These are phyloP conservation scores for Acacia melanoxylon DNA, from an alignment of 306 rosid genomes.

Conservation along the genomic window DNA sequence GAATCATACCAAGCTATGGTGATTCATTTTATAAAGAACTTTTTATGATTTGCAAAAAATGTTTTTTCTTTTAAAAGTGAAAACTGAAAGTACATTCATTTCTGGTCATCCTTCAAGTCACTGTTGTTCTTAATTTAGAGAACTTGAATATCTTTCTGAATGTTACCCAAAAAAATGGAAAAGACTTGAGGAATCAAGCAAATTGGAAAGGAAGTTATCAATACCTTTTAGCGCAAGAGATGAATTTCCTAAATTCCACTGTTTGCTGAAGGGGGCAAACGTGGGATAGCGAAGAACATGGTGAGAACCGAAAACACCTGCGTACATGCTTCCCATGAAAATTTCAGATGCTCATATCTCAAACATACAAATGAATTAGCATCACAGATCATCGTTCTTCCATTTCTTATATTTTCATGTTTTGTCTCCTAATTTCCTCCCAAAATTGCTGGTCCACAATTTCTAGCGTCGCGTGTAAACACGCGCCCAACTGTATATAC, in stretches of 20 bases:
- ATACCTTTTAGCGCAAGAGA: constrained; percentile 45
- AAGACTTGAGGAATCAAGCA: background rate
- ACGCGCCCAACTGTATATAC: constrained; percentile 31
- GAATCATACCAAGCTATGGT: background rate
- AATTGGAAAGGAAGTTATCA: background rate
- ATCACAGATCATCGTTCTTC: background rate
- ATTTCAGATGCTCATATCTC: constrained; percentile 5
- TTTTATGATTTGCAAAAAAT: background rate
- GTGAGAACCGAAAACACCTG: constrained; percentile 27
- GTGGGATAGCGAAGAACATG: constrained; percentile 37
- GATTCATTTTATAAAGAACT: background rate
- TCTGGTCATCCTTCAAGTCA: constrained; percentile 5
- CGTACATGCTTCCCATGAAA: constrained; percentile 42
- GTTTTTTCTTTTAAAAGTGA: background rate
- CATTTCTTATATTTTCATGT: constrained; percentile 7
- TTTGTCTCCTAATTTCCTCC: background rate
- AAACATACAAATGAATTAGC: background rate
- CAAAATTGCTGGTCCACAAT: constrained; percentile 39
- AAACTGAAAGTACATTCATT: background rate
- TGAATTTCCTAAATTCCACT: constrained; percentile 39
- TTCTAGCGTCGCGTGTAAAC: constrained; percentile 8
- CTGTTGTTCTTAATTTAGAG: background rate
- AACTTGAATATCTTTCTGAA: constrained; percentile 1
- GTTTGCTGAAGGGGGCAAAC: constrained; percentile 32
- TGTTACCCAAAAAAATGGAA: background rate